Base-by-base conservation (phyloP, 441 rosid genomes). In the Brassica balearica region DNA sequence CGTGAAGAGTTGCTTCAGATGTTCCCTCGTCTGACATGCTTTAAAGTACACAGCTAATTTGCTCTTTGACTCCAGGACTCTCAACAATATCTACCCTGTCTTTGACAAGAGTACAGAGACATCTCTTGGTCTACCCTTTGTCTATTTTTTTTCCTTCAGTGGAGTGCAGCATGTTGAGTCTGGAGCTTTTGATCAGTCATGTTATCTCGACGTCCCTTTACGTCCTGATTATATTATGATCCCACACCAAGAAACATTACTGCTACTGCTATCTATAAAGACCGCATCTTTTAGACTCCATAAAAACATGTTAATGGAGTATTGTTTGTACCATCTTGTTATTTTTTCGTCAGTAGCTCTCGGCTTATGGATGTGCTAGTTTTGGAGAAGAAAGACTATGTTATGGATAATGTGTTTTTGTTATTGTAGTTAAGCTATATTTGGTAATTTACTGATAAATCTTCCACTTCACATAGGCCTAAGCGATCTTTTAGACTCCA, bases 11-110 rank as follows among this genome's bases (percentile, higher is more conserved):
- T 93, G 87, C 94, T 93, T 72, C 80, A 83, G 73, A 59, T 90
- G 86, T 93, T 91, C 83, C 98, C 97, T 41, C 81, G 61, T 76
- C 82, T 91, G 65, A 86, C 48, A 64, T 91, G 99, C 85, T 92
- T 95, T 89, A 95, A 89, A 82, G 97, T 95, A 61, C 97, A 95
- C 80, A 95, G 96, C 91, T 95, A 82, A 88, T 65, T 43, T 64
- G 34, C 27, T 77, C 27, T 64, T 12, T 58, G 17, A 20, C 65
- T 46, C 4, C 17, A 79, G 68, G 75, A 65, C 23, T 72, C 71
- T 74, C 73, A 58, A 63, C 72, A 56, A 46, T 64, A 25, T 73
- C 19, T 55, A 25, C 58, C 20, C 32, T 27, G 25, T 41, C 78
- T 23, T 32, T 29, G 34, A 29, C 34, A 29, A 29, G 34, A 29